Evolutionary conservation across 441 rosid species (phyloP).

Genomic region (Cnidoscolus chayamansa): DNA sequence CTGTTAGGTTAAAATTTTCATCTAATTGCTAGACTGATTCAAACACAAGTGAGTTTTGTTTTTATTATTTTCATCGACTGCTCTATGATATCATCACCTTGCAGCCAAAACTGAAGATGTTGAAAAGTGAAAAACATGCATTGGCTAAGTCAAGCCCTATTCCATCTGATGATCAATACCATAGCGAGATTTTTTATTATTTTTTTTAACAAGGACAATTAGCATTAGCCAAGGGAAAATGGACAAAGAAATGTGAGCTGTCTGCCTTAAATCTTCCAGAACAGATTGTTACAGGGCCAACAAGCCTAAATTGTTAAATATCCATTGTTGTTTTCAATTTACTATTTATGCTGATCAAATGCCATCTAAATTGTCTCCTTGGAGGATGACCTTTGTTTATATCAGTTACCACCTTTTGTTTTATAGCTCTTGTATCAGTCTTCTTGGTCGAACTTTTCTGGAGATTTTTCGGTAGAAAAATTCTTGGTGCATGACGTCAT

Average conservation of each 20-base stretch:
- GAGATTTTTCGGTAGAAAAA: not conserved
- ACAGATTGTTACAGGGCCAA: not conserved
- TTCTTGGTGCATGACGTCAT: not conserved
- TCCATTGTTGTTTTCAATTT: not conserved
- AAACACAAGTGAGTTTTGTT: too few relatives aligned
- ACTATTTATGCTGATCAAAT: not conserved
- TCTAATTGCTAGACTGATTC: too few relatives aligned
- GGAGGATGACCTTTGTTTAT: not conserved
- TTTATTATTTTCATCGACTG: not conserved
- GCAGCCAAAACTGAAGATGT: not conserved
- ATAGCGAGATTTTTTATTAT: not conserved
- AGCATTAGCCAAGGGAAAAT: not conserved
- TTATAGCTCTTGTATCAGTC: not conserved
- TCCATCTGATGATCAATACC: not conserved
- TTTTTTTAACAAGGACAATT: not conserved
- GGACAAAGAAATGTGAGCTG: not conserved
- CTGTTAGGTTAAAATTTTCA: too few relatives aligned
- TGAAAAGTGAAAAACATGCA: not conserved
- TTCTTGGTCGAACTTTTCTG: not conserved
- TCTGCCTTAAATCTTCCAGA: not conserved
- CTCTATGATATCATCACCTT: constrained; percentile 3
- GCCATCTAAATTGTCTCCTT: not conserved
- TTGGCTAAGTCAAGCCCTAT: constrained; percentile 3
- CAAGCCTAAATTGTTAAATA: not conserved
- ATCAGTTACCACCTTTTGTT: not conserved